Evolutionary conservation across 495 filamentous ascomycete species (phyloP), one percentile per base, ranked within the genome.

Genomic region (Mycothermus thermophilus): DNA sequence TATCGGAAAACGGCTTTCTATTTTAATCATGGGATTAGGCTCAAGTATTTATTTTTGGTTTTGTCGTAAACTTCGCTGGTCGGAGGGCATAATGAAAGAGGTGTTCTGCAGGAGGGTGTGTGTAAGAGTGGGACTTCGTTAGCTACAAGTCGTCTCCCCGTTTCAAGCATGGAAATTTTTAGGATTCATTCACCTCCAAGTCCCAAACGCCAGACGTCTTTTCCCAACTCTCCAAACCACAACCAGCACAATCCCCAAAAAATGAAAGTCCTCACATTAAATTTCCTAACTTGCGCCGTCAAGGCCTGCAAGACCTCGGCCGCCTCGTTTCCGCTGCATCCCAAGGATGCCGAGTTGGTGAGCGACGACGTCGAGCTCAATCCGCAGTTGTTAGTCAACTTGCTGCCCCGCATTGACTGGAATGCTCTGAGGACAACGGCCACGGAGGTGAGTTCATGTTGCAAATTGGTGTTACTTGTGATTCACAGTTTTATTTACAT

Each of bases 261-360:
- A 38, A 95, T 99, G 90, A 99, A 96, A 59, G 63, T 99, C 40
- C 73, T 99, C 29, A 96, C 87, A 30, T 79, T 88, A 46, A 96
- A 96, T 60, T 99, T 96, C 58, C 69, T 99, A 48, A 87, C 84
- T 40, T 99, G 90, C 69, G 87, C 90, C 14, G 79, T 93, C 47
- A 93, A 93, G 60, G 59, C 80, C 23, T 99, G 90, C 77, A 93
- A 93, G 59, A 63, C 75, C 35, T 72, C 72, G 7, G 56, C 75
- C 8, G 57, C 65, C 22, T 79, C 86, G 8, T 95, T 93, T 48
- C 87, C 92, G 0, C 67, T 96, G 14, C 92, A 95, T 55, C 87
- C 88, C 31, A 73, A 74, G 34, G 86, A 95, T 41, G 87, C 81
- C 34, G 87, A 93, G 54, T 74, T 97, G 11, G 84, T 79, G 44